Base-by-base conservation (phyloP, 495 filamentous ascomycete species). In the Xylaria venustula region DNA sequence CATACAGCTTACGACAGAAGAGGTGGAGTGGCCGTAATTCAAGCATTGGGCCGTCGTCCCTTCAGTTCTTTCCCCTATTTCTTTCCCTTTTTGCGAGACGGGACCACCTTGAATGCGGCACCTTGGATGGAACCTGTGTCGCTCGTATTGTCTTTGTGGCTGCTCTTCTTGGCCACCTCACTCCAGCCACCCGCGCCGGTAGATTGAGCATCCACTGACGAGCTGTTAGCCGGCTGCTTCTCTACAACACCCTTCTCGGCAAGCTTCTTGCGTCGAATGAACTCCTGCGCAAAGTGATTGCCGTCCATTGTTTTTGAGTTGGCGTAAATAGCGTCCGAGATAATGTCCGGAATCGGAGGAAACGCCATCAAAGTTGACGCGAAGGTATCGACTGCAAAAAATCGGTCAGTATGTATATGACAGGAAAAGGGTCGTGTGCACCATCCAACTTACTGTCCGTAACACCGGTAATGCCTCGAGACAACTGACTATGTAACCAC, bases 101-200 rank as follows among this genome's bases (percentile, higher is more conserved):
- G 85, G 41, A 98, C 93, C 44, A 98, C 88, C 79, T 91, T 91
- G 77, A 97, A 98, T 6, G 85, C 85, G 9, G 85, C 77, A 34
- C 69, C 77, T 81, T 61, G 79, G 73, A 60, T 78, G 74, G 83
- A 78, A 61, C 84, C 82, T 65, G 82, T 74, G 14, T 78, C 79
- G 20, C 67, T 72, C 11, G 20, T 48, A 36, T 72, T 67, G n/a
- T 83, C 81, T 30, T 82, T 74, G 60, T 73, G 65, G 15, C 74
- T 72, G 64, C 79, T 81, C 83, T 97, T 96, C 86, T 97, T 97
- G 8, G 94, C 94, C 64, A 98, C 94, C 77, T 98, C 95, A 68
- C 85, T 96, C 94, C 94, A 98, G 25, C 94, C 94, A 57, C 91
- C 89, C 19, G 75, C 75, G 54, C 71, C 79, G 53, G 76, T 81